phyloP scores from a whole-genome alignment of 2,329 filamentous ascomycete species.

The Gnomoniopsis smithogilvyi region DNA sequence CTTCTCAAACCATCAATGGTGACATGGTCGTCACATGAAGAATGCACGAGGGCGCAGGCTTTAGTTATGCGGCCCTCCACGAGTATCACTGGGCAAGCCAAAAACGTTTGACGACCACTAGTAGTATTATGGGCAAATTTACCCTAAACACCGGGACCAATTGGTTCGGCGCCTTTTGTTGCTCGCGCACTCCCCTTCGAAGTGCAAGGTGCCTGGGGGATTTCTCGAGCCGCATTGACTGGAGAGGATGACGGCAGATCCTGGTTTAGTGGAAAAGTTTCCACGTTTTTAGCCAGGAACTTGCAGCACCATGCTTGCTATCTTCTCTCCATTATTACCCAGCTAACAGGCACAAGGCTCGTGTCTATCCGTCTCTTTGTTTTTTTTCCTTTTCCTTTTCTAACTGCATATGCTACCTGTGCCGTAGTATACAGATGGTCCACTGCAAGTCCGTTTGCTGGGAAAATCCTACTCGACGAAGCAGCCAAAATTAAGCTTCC shows the following conservation, averaged over 20 bases:
- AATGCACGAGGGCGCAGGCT: neutral
- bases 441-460: neutral
- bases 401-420: no score
- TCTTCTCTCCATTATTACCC: no score
- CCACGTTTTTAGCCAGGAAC: neutral
- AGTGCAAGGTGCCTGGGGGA: neutral
- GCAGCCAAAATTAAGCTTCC: neutral
- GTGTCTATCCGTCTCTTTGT: no score
- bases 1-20: neutral
- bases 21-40: neutral
- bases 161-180: neutral
- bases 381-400: no score
- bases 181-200: neutral
- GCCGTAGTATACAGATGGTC: neutral
- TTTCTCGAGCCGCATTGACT: neutral
- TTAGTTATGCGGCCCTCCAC: neutral
- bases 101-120: neutral
- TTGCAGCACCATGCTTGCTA: neutral
- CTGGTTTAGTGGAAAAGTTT: neutral
- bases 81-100: neutral
- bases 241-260: neutral
- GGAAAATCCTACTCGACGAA: neutral
- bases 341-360: no score
- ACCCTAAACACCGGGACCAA: neutral
- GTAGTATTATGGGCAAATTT: neutral